These are phyloP conservation scores for Clitocybe nebularis DNA, from an alignment of 1,284 basidiomycete species.

Conservation along the genomic window DNA sequence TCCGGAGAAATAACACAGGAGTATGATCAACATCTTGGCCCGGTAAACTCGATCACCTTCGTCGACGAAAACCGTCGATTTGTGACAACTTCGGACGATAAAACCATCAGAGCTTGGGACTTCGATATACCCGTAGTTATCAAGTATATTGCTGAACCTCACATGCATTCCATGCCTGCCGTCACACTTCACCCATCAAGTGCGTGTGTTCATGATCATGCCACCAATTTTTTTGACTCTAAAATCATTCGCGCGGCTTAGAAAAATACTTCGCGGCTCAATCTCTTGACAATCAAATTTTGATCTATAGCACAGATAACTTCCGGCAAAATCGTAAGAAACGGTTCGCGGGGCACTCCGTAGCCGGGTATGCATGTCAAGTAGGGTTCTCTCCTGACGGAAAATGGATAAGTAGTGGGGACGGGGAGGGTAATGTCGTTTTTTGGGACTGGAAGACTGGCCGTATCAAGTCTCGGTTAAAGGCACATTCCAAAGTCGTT, in stretches of 20 bases:
- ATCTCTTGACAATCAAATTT: conserved; percentile 96
- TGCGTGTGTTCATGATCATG: conserved; percentile 40
- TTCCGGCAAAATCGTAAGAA: conserved; percentile 99
- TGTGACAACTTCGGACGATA: conserved; percentile 98
- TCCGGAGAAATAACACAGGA: conserved; percentile 94
- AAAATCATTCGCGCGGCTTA: too few relatives aligned
- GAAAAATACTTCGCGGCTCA: conserved; percentile 97
- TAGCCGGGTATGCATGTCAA: conserved; percentile 96
- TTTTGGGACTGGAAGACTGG: conserved; percentile 99
- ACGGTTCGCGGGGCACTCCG: conserved; percentile 93
- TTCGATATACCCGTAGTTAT: conserved; percentile 98
- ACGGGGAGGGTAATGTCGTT: conserved; percentile 91
- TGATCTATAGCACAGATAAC: conserved; percentile 94
- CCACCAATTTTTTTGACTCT: too few relatives aligned
- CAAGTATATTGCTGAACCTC: conserved; percentile 98
- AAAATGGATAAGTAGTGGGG: conserved; percentile 95
- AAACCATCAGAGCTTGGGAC: conserved; percentile 98
- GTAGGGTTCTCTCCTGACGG: conserved; percentile 98
- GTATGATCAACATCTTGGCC: conserved; percentile 97
- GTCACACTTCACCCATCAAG: conserved; percentile 93
- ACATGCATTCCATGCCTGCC: conserved; percentile 99
- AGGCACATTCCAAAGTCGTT: conserved; percentile 91
- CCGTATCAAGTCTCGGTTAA: conserved; percentile 84
- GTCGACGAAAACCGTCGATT: conserved; percentile 96
- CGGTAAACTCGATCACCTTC: conserved; percentile 98